Evolutionary conservation across 2,329 filamentous ascomycete genomes (phyloP).

Genomic region (Akanthomyces lecanii): DNA sequence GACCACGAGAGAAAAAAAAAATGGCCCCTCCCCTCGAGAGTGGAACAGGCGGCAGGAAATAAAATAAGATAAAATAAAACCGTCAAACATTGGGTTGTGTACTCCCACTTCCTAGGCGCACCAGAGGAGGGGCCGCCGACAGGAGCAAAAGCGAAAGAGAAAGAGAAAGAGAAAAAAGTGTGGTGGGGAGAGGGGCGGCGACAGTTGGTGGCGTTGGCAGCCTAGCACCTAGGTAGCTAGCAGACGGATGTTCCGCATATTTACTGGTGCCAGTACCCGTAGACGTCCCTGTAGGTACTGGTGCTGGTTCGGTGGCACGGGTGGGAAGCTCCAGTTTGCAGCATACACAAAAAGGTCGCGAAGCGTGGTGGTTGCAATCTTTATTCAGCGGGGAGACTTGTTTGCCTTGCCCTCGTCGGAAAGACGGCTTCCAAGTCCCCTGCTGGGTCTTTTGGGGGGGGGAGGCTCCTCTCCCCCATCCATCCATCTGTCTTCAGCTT

Average conservation of each 20-base stretch:
- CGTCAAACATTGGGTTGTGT: background rate
- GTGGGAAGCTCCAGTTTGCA: background rate
- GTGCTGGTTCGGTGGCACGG: background rate
- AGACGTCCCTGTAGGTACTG: too few relatives aligned
- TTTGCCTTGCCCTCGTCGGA: background rate
- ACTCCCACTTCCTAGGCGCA: background rate
- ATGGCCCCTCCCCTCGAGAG: background rate
- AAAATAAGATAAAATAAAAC: background rate
- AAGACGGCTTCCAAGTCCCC: background rate
- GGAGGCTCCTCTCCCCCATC: background rate
- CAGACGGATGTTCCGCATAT: conserved; percentile 13
- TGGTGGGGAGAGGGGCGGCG: background rate
- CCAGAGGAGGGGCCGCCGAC: background rate
- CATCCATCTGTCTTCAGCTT: conserved; percentile 2
- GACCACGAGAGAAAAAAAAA: background rate
- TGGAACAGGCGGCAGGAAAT: background rate
- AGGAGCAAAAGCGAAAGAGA: background rate
- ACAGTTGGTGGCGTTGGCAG: background rate
- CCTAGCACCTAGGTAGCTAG: background rate
- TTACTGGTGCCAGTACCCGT: too few relatives aligned
- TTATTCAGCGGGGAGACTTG: conserved; percentile 16
- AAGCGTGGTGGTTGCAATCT: conserved; percentile 3
- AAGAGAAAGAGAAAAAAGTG: background rate
- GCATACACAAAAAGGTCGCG: too few relatives aligned
- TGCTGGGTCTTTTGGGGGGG: background rate